Evolutionary conservation across 768 basidiomycete species (phyloP).

Genomic region (Candolleomyces efflorescens): DNA sequence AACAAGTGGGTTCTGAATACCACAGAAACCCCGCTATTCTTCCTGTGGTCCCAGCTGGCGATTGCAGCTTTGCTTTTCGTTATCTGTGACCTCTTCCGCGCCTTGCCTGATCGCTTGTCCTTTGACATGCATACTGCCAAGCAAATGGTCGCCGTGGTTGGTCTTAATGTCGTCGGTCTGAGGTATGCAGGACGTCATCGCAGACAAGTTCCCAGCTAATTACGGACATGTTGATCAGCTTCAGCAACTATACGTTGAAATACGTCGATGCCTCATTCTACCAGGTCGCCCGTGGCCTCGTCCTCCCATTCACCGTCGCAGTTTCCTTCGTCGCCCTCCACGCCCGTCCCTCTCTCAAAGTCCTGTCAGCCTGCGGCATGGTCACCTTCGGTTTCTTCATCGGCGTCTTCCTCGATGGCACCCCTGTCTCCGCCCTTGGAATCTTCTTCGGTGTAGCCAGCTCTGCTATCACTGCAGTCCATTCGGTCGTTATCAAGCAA

Average conservation of each 20-base stretch:
- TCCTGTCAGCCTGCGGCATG: slow-evolving; percentile 69
- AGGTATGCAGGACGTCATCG: slow-evolving; percentile 42
- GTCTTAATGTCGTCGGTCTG: slow-evolving; percentile 76
- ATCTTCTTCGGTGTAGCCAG: slow-evolving; percentile 78
- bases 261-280: slow-evolving; percentile 95
- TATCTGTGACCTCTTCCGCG: slow-evolving; percentile 51
- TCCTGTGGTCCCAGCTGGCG: slow-evolving; percentile 74
- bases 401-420: slow-evolving; percentile 78
- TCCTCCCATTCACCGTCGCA: slow-evolving; percentile 89
- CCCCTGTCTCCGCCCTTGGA: slow-evolving; percentile 55
- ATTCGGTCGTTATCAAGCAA: slow-evolving; percentile 93
- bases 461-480: slow-evolving; percentile 82
- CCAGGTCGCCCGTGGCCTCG: slow-evolving; percentile 90
- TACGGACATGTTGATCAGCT: slow-evolving; percentile 36
- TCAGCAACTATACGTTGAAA: slow-evolving; percentile 89
- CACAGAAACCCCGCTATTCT: slow-evolving; percentile 77
- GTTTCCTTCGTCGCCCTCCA: slow-evolving; percentile 80
- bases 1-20: slow-evolving; percentile 90
- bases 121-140: slow-evolving; percentile 64
- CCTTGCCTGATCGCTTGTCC: slow-evolving; percentile 64
- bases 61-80: slow-evolving; percentile 79
- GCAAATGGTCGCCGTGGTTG: slow-evolving; percentile 71
- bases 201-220: neutral
- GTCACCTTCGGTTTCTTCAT: slow-evolving; percentile 93
- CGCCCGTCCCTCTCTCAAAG: slow-evolving; percentile 68